Evolutionary conservation across 2,329 filamentous ascomycete species (phyloP), one percentile per base, ranked within the genome.

Genomic region (Xylaria sp.): DNA sequence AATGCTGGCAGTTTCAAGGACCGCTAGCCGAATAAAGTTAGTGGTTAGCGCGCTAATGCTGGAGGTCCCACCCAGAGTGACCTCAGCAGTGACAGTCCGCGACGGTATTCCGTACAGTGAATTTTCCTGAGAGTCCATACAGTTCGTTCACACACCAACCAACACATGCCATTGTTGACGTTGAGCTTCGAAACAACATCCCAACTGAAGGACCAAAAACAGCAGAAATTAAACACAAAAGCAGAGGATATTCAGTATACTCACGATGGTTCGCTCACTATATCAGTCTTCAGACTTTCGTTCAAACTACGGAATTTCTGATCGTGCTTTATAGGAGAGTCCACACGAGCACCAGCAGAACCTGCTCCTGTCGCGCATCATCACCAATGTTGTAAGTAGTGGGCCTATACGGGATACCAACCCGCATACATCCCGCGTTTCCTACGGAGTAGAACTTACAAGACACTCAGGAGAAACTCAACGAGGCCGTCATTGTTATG

Each of bases 311-410:
- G 23, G 23, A 13, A 39, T 44, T 35, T 19, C 66, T 70, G 56
- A 70, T 18, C 0, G 5, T 35, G 8, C 13, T 51, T 35, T 59
- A 2, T n/a, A 88, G 93, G 94, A 99, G 76, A 96, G 91, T 70
- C 94, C 94, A 46, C 94, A 99, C 72, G 94, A 97, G 74, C 92
- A 97, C 69, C 94, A 97, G 80, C 93, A 99, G 80, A 95, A 89
- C 71, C 81, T 96, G 56, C 82, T 99, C 69, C 84, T 97, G 51
- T 94, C 91, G 19, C 91, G 94, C 63, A 97, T 99, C 77, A 96
- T 97, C 77, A 94, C 88, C 72, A 99, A 99, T 72, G 92, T 97
- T 71, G 93, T 97, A 83, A 72, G 90, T 80, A 53, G 55, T 30
- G 23, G 23, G 23, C 23, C 4, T 30, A 30, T 30, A 4, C 23